phyloP scores from a whole-genome alignment of 106 monocot species.

The Acorus gramineus region DNA sequence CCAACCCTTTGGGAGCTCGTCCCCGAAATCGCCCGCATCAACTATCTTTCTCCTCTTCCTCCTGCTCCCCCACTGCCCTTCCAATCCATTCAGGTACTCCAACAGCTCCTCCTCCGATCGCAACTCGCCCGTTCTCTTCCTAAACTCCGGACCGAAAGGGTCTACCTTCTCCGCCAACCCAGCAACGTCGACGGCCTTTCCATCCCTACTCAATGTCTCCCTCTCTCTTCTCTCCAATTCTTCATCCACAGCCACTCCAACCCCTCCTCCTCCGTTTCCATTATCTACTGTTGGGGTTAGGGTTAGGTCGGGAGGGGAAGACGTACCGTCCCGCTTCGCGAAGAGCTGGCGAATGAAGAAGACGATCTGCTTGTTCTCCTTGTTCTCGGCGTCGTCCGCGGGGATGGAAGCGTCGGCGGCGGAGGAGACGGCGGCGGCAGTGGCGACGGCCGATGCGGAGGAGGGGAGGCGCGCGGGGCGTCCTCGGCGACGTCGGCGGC shows the following conservation, averaged over 20 bases:
- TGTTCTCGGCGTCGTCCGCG: conserved; percentile 12
- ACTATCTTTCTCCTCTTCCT: conserved; percentile 52
- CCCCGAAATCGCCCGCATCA: conserved; percentile 27
- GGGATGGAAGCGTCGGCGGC: background rate
- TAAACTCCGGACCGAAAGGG: conserved; percentile 31
- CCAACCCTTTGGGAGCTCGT: conserved; percentile 58
- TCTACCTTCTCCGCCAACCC: conserved; percentile 27
- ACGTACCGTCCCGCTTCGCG: conserved; percentile 5
- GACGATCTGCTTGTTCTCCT: conserved; percentile 58
- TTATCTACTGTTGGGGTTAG: background rate
- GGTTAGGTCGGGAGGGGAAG: background rate
- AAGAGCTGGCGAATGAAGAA: conserved; percentile 46
- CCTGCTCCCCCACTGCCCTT: conserved; percentile 48
- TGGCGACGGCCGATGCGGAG: background rate
- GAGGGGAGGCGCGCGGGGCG: conserved; percentile 12
- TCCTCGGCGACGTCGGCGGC: conserved; percentile 27
- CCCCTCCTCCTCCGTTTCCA: background rate
- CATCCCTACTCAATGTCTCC: conserved; percentile 22
- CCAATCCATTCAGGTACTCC: conserved; percentile 24
- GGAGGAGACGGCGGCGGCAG: conserved; percentile 1
- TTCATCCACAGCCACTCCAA: background rate
- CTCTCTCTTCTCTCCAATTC: conserved; percentile 13
- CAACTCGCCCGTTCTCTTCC: conserved; percentile 30
- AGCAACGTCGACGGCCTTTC: conserved; percentile 23
- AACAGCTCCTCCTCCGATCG: conserved; percentile 30